Percentiles rank a stretch among this genome's conserved stretches.
Conservation (phyloP, 2,329 filamentous ascomycete genomes). For the Onygenales sp. region DNA sequence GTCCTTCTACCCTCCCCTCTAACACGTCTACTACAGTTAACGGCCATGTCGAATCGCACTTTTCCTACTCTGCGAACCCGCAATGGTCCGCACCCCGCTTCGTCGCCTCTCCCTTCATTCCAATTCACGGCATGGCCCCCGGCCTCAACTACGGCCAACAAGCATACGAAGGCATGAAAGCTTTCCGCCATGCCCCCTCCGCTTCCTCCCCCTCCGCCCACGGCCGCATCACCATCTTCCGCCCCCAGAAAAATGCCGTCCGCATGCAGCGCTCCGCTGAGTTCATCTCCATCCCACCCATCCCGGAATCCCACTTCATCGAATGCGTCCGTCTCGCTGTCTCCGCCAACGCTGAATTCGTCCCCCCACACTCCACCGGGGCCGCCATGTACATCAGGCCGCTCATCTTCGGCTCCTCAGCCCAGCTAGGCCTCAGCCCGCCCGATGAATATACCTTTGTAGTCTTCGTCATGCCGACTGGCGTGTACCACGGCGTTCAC, state of each 20-base stretch:
- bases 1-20: not conserved
- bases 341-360: conserved; percentile 77
- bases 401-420: conserved; percentile 74
- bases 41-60: conserved; percentile 85
- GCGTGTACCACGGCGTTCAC: conserved; percentile 84
- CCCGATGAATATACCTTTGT: conserved; percentile 88
- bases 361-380: conserved; percentile 80
- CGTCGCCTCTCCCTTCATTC: conserved; percentile 72
- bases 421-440: conserved; percentile 76
- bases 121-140: conserved; percentile 89
- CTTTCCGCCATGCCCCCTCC: conserved; percentile 63
- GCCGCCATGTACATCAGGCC: conserved; percentile 91
- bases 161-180: conserved; percentile 97
- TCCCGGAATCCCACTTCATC: conserved; percentile 69
- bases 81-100: conserved; percentile 72
- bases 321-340: conserved; percentile 72
- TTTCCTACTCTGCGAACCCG: conserved; percentile 58
- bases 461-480: conserved; percentile 84
- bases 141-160: conserved; percentile 96
- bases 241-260: conserved; percentile 71
- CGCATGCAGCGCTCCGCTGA: conserved; percentile 78
- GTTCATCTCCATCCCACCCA: conserved; percentile 71
- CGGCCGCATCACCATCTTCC: conserved; percentile 71
- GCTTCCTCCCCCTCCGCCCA: conserved; percentile 35
- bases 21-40: conserved; percentile 50